A percentile compares a stretch with the other conserved stretches of the same genome.
Evolutionary conservation across 78 protist genomes (phyloP).

Genomic region (Guillardia theta): DNA sequence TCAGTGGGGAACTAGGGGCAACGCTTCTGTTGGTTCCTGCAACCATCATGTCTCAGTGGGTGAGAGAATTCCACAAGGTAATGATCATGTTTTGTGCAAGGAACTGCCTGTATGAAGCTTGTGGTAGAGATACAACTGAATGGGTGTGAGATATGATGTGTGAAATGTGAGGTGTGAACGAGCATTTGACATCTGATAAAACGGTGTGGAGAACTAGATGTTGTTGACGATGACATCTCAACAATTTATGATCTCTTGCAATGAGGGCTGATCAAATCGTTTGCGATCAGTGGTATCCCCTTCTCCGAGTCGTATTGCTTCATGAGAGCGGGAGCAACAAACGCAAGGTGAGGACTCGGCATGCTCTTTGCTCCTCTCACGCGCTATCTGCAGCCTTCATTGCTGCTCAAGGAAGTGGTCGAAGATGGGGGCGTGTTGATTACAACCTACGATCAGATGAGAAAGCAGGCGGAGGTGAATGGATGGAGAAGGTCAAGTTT

Average conservation of each 20-base stretch:
- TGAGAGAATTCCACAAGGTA: constrained; percentile 74
- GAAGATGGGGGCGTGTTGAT: constrained; percentile 62
- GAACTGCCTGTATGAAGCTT: constrained; percentile 80
- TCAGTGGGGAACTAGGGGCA: background rate
- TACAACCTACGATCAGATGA: constrained; percentile 84
- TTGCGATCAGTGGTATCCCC: background rate
- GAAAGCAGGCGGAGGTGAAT: background rate
- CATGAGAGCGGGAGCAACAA: background rate
- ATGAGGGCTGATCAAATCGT: too few relatives aligned
- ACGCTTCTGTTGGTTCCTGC: background rate
- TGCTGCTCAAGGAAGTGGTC: background rate
- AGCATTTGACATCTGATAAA: too few relatives aligned
- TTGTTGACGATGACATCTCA: too few relatives aligned
- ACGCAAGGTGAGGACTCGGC: background rate
- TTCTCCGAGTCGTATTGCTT: background rate
- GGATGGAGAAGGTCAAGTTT: too few relatives aligned
- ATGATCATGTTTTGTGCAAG: constrained; percentile 64
- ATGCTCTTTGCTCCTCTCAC: too few relatives aligned
- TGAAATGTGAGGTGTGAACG: too few relatives aligned
- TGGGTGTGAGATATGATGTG: background rate
- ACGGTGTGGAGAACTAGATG: too few relatives aligned
- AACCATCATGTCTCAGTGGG: constrained; percentile 84
- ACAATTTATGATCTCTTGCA: too few relatives aligned
- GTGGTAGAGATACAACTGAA: background rate
- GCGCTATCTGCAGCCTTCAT: too few relatives aligned